These are phyloP conservation scores for Colletotrichum phormii DNA, from an alignment of 2,329 filamentous ascomycete genomes.

Conservation along the genomic window DNA sequence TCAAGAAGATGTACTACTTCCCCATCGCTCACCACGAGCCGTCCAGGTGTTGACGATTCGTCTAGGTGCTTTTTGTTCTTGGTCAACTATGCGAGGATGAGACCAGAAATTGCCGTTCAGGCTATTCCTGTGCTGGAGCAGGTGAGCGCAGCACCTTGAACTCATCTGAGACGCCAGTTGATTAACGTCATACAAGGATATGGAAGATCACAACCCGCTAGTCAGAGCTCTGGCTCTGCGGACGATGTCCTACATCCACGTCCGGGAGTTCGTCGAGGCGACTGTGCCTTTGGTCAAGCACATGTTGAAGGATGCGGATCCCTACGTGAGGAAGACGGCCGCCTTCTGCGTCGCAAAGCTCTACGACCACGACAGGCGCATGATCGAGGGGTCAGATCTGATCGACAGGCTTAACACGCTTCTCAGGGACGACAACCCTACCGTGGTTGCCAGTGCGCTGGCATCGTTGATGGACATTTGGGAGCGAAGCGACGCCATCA, in stretches of 20 bases:
- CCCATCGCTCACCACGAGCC: too few relatives aligned
- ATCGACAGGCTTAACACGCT: constrained; percentile 92
- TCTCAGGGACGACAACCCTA: constrained; percentile 95
- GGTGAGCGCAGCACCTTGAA: constrained; percentile 59
- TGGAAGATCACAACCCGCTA: constrained; percentile 92
- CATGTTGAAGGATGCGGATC: constrained; percentile 86
- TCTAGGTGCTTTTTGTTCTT: constrained; percentile 95
- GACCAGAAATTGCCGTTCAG: constrained; percentile 93
- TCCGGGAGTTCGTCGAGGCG: constrained; percentile 93
- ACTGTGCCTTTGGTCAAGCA: constrained; percentile 87
- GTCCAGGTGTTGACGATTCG: background rate
- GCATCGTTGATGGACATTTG: constrained; percentile 96
- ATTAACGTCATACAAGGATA: constrained; percentile 71
- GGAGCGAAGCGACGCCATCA: constrained; percentile 97
- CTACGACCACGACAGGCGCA: constrained; percentile 92
- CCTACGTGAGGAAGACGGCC: constrained; percentile 97
- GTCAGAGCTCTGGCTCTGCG: constrained; percentile 92
- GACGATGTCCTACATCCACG: constrained; percentile 98
- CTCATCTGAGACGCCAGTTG: background rate
- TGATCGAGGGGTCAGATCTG: constrained; percentile 91
- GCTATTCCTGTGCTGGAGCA: constrained; percentile 88
- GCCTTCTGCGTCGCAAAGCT: constrained; percentile 97
- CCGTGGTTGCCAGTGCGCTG: constrained; percentile 93
- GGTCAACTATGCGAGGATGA: constrained; percentile 95
- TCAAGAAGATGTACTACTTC: constrained; percentile 93